phyloP scores from a whole-genome alignment of 352 stramenopile species.

The Pythium myriotylum region DNA sequence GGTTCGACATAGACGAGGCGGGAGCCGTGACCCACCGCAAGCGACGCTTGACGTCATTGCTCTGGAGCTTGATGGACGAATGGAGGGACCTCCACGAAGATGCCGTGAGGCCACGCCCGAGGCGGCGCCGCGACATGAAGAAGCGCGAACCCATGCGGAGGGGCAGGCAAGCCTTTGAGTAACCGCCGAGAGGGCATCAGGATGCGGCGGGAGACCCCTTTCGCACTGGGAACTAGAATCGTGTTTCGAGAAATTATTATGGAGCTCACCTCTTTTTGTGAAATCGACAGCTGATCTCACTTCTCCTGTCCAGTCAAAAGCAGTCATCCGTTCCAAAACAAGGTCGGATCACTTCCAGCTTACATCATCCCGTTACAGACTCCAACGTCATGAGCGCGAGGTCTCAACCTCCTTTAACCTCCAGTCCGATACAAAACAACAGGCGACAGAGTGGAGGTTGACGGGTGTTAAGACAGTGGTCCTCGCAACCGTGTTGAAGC shows the following conservation, averaged over 20 bases:
- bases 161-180: no score
- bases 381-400: constrained; percentile 10
- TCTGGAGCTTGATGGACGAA: no score
- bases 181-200: background rate
- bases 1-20: constrained; percentile 8
- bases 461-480: constrained; percentile 6
- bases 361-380: constrained; percentile 23
- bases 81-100: no score
- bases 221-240: no score
- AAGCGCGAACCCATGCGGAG: background rate
- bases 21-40: background rate
- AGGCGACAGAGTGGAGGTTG: background rate
- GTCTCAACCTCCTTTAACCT: constrained; percentile 22
- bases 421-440: background rate
- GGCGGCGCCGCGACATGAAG: constrained; percentile 7
- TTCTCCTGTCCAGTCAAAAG: background rate
- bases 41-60: background rate
- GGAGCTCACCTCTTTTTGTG: background rate
- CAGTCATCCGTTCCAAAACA: constrained; percentile 7
- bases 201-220: background rate
- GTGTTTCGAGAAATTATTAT: no score
- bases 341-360: constrained; percentile 6
- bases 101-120: background rate
- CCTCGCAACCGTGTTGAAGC: constrained; percentile 12
- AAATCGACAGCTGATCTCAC: background rate